These are phyloP conservation scores for Adansonia gregorii DNA, from an alignment of 441 rosid genomes.

Conservation along the genomic window DNA sequence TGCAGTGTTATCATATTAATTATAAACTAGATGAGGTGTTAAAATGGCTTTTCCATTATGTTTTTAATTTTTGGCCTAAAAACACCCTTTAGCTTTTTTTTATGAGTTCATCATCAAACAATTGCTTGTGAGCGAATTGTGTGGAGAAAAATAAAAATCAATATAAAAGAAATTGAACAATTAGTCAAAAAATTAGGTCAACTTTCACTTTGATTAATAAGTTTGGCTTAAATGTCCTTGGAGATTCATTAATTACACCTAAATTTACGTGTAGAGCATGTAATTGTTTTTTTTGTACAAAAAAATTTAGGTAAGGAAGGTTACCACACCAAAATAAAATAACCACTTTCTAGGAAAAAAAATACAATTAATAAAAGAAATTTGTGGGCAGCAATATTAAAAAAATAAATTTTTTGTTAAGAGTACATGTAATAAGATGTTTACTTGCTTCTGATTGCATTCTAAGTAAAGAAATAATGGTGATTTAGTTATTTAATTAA, in stretches of 20 bases:
- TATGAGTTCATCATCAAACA: not conserved
- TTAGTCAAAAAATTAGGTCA: conserved; percentile 12
- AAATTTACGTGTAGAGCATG: conserved; percentile 20
- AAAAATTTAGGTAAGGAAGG: not conserved
- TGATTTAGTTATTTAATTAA: not conserved
- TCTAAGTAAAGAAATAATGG: not conserved
- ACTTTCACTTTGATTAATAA: not conserved
- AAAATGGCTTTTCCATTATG: too few species aligned
- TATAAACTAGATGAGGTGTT: not conserved
- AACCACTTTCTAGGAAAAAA: not conserved
- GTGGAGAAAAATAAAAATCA: not conserved
- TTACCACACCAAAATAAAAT: not conserved
- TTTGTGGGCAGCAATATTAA: not conserved
- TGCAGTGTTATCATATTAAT: not conserved
- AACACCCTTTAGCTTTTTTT: not conserved
- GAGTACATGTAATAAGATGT: not conserved
- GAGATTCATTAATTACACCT: not conserved
- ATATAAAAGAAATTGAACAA: not conserved
- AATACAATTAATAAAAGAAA: not conserved
- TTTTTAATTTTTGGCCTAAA: not conserved
- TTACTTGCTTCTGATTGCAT: not conserved
- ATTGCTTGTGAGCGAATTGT: not conserved
- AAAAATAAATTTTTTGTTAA: not conserved
- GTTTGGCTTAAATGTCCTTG: not conserved
- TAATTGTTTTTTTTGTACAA: not conserved